Conservation (phyloP, 2,329 filamentous ascomycete species). For the Aspergillus phoenicis region DNA sequence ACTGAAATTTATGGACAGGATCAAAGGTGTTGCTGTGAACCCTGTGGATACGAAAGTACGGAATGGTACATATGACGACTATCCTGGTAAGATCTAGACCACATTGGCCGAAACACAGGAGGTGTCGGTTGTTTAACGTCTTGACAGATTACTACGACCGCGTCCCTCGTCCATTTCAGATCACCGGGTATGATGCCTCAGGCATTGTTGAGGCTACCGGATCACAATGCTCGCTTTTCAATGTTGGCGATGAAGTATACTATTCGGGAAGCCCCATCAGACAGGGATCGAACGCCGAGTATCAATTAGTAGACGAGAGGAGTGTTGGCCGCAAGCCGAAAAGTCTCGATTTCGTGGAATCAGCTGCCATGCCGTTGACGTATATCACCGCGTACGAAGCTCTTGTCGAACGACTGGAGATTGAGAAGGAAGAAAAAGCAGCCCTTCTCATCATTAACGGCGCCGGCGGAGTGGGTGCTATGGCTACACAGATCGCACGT, state of each 20-base stretch:
- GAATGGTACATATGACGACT: constrained; percentile 40
- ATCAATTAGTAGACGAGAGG: constrained; percentile 46
- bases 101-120: background rate
- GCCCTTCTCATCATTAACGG: constrained; percentile 52
- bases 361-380: constrained; percentile 50
- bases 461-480: constrained; percentile 48
- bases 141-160: constrained; percentile 38
- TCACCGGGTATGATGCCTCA: constrained; percentile 50
- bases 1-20: constrained; percentile 20
- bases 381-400: constrained; percentile 50
- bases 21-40: constrained; percentile 43
- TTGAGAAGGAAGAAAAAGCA: constrained; percentile 39
- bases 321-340: constrained; percentile 45
- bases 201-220: constrained; percentile 43
- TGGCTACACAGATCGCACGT: constrained; percentile 50
- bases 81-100: constrained; percentile 24
- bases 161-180: constrained; percentile 34
- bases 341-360: constrained; percentile 42
- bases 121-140: background rate
- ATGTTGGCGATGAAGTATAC: constrained; percentile 49
- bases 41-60: constrained; percentile 45
- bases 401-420: constrained; percentile 48
- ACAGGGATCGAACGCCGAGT: constrained; percentile 49
- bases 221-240: constrained; percentile 37
- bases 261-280: constrained; percentile 44